A percentile compares a stretch with the other conserved stretches of the same genome.
Conservation (phyloP, 768 basidiomycete genomes). For the Leucocoprinus sp. region DNA sequence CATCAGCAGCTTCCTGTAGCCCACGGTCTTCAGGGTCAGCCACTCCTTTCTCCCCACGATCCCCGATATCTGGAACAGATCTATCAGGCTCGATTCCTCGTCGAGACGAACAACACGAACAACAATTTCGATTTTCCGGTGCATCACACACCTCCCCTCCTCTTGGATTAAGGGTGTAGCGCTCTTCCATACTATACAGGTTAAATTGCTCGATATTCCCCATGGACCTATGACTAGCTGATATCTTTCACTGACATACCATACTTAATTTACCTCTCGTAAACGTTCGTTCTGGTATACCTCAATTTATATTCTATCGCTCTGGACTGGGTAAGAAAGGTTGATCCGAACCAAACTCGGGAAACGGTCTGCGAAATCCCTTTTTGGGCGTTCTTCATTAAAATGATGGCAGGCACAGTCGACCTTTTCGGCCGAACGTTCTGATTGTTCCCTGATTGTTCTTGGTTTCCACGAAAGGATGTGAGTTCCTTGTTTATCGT, state of each 20-base stretch:
- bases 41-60: slow-evolving; percentile 13
- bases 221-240: slow-evolving; percentile 1
- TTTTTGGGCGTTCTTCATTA: too few species aligned
- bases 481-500: too few species aligned
- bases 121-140: slow-evolving; percentile 38
- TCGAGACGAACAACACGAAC: slow-evolving; percentile 14
- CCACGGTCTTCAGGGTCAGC: slow-evolving; percentile 19
- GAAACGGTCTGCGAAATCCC: too few species aligned
- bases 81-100: slow-evolving; percentile 17
- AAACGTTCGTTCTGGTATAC: not conserved
- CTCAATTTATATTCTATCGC: too few species aligned
- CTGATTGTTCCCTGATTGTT: too few species aligned
- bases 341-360: too few species aligned
- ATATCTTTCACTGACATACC: not conserved
- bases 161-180: slow-evolving; percentile 40
- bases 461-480: too few species aligned
- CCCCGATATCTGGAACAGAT: slow-evolving; percentile 15
- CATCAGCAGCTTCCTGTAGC: slow-evolving; percentile 18
- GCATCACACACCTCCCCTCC: slow-evolving; percentile 38
- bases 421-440: too few species aligned
- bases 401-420: too few species aligned
- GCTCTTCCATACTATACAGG: not conserved
- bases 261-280: slow-evolving; percentile 6
- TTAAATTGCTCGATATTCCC: slow-evolving; percentile 4
- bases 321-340: too few species aligned